Evolutionary conservation across 352 stramenopile genomes (phyloP).

Genomic region (Pythium rishiriense): DNA sequence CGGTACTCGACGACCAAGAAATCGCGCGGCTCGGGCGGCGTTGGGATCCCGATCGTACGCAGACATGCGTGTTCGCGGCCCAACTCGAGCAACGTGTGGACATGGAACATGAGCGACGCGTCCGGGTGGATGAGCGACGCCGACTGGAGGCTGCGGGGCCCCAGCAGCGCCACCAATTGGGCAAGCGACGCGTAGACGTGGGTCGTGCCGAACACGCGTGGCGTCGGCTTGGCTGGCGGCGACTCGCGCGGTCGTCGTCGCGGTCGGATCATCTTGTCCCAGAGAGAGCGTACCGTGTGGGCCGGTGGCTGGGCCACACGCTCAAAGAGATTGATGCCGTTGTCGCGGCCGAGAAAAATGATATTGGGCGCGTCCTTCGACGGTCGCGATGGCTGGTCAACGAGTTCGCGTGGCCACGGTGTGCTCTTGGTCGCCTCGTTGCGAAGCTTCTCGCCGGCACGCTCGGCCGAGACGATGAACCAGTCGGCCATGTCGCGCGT

Average conservation of each 20-base stretch:
- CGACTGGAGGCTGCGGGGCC: neutral
- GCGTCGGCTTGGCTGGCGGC: neutral
- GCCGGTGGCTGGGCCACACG: neutral
- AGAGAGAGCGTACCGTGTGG: neutral
- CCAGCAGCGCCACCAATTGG: neutral
- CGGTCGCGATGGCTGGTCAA: neutral
- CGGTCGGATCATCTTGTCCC: neutral
- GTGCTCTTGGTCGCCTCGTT: neutral
- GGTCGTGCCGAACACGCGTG: conserved; percentile 6
- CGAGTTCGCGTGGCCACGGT: neutral
- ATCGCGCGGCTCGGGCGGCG: neutral
- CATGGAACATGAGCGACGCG: neutral
- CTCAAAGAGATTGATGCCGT: neutral
- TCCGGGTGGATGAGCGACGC: conserved; percentile 6
- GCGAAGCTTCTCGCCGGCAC: neutral
- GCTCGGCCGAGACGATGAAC: conserved; percentile 11
- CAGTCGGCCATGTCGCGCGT: conserved; percentile 3
- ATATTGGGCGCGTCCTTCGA: too few species aligned
- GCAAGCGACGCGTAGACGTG: neutral
- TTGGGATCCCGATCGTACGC: neutral
- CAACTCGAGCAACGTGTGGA: conserved; percentile 8
- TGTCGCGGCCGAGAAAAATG: neutral
- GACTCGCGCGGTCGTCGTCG: neutral
- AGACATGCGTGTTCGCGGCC: conserved; percentile 3
- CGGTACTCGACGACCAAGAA: conserved; percentile 15